These are phyloP conservation scores for Paradendryphiella salina DNA, from an alignment of 2,329 filamentous ascomycete species.

Conservation along the genomic window DNA sequence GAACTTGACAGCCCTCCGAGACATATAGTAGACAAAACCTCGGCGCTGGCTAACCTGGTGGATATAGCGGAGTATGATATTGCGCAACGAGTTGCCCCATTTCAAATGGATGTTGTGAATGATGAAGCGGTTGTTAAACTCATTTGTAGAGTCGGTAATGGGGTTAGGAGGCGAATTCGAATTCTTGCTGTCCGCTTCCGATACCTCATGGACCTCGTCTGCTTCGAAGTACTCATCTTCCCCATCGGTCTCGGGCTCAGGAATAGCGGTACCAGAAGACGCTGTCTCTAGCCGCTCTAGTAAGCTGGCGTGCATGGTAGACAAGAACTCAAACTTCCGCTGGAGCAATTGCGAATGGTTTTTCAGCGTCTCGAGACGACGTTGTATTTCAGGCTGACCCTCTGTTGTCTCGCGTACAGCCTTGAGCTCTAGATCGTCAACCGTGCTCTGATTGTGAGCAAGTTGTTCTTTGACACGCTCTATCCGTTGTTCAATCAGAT, in stretches of 20 bases:
- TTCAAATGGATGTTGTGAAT: constrained; percentile 97
- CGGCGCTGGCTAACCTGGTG: constrained; percentile 95
- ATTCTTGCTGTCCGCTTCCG: constrained; percentile 53
- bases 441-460: constrained; percentile 68
- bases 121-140: constrained; percentile 98
- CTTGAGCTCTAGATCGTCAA: constrained; percentile 74
- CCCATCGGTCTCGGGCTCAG: constrained; percentile 49
- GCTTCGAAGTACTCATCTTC: constrained; percentile 54
- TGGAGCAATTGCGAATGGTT: constrained; percentile 61
- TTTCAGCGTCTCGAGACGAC: constrained; percentile 59
- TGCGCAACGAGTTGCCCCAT: constrained; percentile 95
- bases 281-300: constrained; percentile 62
- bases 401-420: constrained; percentile 60
- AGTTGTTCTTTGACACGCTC: constrained; percentile 79
- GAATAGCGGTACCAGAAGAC: constrained; percentile 56
- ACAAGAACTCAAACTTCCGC: constrained; percentile 62
- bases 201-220: constrained; percentile 57
- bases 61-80: constrained; percentile 95
- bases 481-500: constrained; percentile 80
- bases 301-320: constrained; percentile 61
- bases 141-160: constrained; percentile 80
- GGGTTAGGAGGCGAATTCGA: constrained; percentile 64
- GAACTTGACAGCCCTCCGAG: constrained; percentile 92
- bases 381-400: constrained; percentile 56
- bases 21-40: constrained; percentile 97